A percentile compares a stretch with the other conserved stretches of the same genome.
Conservation (phyloP, 805 yeast genomes). For the Dipodascus geniculatus region DNA sequence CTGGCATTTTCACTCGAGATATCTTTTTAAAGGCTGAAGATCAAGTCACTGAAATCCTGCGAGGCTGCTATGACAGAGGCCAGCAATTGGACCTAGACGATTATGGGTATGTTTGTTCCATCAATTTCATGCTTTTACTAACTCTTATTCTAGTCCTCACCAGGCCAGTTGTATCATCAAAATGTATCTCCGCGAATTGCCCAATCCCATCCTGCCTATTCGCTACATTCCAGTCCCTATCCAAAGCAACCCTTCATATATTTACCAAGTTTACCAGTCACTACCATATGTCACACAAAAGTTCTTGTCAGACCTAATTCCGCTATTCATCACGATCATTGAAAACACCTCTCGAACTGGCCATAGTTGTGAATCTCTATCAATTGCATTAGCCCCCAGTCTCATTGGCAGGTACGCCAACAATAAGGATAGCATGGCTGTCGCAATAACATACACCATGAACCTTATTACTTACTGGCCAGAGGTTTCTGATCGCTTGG, state of each 20-base stretch:
- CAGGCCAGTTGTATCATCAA: constrained; percentile 35
- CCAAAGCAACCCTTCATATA: constrained; percentile 34
- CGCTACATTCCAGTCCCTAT: constrained; percentile 41
- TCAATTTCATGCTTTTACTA: neutral
- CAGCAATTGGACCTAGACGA: constrained; percentile 44
- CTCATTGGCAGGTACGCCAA: constrained; percentile 41
- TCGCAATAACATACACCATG: constrained; percentile 43
- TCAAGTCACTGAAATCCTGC: constrained; percentile 16
- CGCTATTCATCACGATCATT: constrained; percentile 35
- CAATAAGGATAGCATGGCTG: constrained; percentile 35
- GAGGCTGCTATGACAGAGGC: constrained; percentile 32
- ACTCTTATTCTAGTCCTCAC: constrained; percentile 22
- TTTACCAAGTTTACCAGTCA: constrained; percentile 16
- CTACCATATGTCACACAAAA: constrained; percentile 15
- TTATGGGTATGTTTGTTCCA: constrained; percentile 29
- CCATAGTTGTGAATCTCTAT: constrained; percentile 21
- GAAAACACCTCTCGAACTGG: constrained; percentile 26
- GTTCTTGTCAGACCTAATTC: constrained; percentile 31
- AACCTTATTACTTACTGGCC: constrained; percentile 44
- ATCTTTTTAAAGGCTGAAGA: constrained; percentile 8
- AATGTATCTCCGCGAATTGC: constrained; percentile 39
- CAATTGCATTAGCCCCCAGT: constrained; percentile 33
- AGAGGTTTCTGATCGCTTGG: neutral
- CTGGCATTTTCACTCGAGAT: constrained; percentile 8
- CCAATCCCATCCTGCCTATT: constrained; percentile 43